Conservation (phyloP, 2,329 filamentous ascomycete species). For the Fusarium lateritium region DNA sequence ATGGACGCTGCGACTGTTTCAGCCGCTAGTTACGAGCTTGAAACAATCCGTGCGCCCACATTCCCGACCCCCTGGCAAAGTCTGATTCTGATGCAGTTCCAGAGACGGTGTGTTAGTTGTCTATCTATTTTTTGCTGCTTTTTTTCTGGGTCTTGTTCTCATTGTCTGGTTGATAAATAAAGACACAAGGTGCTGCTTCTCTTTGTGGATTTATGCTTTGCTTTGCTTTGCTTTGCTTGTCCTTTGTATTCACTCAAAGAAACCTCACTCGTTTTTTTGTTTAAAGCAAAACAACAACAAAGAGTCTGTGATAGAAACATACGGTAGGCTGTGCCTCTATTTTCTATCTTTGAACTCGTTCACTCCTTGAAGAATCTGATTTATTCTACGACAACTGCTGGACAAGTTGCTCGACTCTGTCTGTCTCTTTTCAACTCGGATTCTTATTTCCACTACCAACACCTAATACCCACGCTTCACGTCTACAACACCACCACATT, state of each 20-base stretch:
- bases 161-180: conserved; percentile 25
- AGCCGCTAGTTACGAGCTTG: conserved; percentile 44
- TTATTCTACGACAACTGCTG: conserved; percentile 39
- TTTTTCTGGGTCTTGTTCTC: conserved; percentile 22
- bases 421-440: not conserved
- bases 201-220: conserved; percentile 5
- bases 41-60: conserved; percentile 47
- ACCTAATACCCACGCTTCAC: conserved; percentile 5
- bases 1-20: conserved; percentile 40
- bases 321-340: conserved; percentile 46
- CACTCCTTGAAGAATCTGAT: conserved; percentile 24
- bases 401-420: conserved; percentile 41
- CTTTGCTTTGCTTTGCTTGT: conserved; percentile 16
- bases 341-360: conserved; percentile 22
- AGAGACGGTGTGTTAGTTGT: conserved; percentile 22
- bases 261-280: conserved; percentile 33
- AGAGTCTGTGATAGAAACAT: conserved; percentile 26
- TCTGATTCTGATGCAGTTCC: conserved; percentile 39
- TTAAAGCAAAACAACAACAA: conserved; percentile 12
- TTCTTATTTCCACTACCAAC: conserved; percentile 3
- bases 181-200: conserved; percentile 8
- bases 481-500: conserved; percentile 6
- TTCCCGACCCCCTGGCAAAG: conserved; percentile 34
- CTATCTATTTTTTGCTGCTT: not conserved
- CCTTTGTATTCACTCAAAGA: conserved; percentile 29